Base-by-base conservation (phyloP, 139 green algal genomes). In the Trebouxia sp. region DNA sequence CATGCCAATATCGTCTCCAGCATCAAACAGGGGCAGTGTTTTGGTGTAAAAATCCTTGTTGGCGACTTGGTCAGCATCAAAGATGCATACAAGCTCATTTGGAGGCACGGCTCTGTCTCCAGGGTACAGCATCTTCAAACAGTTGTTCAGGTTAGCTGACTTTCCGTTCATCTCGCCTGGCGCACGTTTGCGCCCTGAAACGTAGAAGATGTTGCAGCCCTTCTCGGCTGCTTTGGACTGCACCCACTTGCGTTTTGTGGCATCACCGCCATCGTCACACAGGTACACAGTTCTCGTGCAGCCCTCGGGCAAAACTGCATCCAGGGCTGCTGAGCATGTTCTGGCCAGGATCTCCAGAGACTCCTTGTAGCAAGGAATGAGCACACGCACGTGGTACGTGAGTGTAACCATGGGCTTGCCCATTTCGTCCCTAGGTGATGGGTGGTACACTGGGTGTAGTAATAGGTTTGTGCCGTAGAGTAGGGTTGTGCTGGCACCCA, bases 41-140 rank as follows among this genome's bases (percentile, higher is more conserved):
- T 89, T 90, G 35, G 83, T 47, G 72, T 89, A 89, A 83, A 94
- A 94, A 67, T 91, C 85, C 1, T 58, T 56, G 53, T 86, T 87
- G n/a, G 76, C 77, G 0, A 85, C 76, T 87, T 92, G 90, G 77
- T 94, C 90, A 22, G 90, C 90, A 77, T 94, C 90, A 87, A 93
- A 93, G 51, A 93, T 87, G 62, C 87, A 87, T 43, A 93, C 82
- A 8, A 89, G 20, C 80, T 93, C 87, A 24, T 75, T 82, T 20
- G 75, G 26, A 6, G 85, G 83, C 45, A 93, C 87, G 15, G 85
- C 37, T 30, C 32, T 51, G 42, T 78, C 43, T 10, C 62, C 78
- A 0, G 82, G 82, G 76, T 85, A 85, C 26, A 84, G 50, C 84
- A 83, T 78, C 72, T 45, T 65, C 72, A 91, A 82, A 41, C 80